Evolutionary conservation across 2,329 filamentous ascomycete genomes (phyloP).

Genomic region (Fusarium haematococcum): DNA sequence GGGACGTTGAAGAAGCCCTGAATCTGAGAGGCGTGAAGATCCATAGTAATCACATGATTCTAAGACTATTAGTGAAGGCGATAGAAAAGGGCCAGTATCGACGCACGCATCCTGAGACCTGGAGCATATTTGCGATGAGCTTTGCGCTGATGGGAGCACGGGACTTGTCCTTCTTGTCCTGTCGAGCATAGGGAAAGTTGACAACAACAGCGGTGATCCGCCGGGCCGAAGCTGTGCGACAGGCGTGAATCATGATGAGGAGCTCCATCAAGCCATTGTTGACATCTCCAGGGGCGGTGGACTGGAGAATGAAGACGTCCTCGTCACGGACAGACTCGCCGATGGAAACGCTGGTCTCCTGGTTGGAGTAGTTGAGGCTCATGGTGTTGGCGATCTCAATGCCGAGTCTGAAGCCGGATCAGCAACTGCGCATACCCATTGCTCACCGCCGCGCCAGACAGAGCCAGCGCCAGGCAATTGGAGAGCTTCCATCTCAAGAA

Average conservation of each 20-base stretch:
- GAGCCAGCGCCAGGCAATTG: background rate
- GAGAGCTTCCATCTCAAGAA: conserved; percentile 19
- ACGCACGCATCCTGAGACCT: conserved; percentile 83
- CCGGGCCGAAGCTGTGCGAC: conserved; percentile 75
- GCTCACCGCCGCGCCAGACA: background rate
- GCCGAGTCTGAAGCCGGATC: conserved; percentile 68
- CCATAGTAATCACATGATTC: conserved; percentile 86
- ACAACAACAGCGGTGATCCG: conserved; percentile 96
- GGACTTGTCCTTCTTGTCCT: conserved; percentile 96
- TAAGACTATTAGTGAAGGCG: conserved; percentile 31
- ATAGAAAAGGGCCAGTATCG: background rate
- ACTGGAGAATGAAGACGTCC: conserved; percentile 98
- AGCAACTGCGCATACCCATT: conserved; percentile 33
- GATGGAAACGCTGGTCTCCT: conserved; percentile 91
- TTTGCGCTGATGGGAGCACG: conserved; percentile 97
- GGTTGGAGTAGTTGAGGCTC: conserved; percentile 87
- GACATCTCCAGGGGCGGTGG: conserved; percentile 93
- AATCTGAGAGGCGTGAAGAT: conserved; percentile 92
- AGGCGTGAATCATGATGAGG: conserved; percentile 97
- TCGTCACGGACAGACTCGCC: conserved; percentile 97
- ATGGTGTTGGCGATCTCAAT: conserved; percentile 84
- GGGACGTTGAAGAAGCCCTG: conserved; percentile 94
- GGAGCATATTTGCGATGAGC: conserved; percentile 96
- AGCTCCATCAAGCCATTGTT: conserved; percentile 99
- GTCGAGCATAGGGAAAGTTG: conserved; percentile 95